Conservation (phyloP, 192 early-diverging fungal genomes). For the Allomyces arbusculus region DNA sequence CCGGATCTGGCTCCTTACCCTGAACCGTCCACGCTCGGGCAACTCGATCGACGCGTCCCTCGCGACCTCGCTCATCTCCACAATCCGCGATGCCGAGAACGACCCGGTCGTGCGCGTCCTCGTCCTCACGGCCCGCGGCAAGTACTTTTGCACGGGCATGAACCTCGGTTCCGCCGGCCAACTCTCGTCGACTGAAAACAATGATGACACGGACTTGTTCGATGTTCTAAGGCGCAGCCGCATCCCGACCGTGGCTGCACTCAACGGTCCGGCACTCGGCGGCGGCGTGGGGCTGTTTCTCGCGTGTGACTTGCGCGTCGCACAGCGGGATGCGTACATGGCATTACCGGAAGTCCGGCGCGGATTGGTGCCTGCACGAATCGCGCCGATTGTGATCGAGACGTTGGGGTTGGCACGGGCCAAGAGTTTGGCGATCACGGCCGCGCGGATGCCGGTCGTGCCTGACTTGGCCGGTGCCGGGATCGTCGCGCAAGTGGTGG, state of each 20-base stretch:
- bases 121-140: conserved; percentile 34
- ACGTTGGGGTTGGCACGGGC: conserved; percentile 25
- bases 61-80: conserved; percentile 15
- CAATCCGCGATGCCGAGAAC: conserved; percentile 16
- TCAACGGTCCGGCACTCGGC: conserved; percentile 43
- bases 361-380: conserved; percentile 41
- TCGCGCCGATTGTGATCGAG: conserved; percentile 38
- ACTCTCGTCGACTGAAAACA: too few species aligned
- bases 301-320: conserved; percentile 31
- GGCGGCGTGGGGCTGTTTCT: conserved; percentile 37
- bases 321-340: conserved; percentile 18
- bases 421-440: conserved; percentile 34
- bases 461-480: conserved; percentile 12
- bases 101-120: conserved; percentile 27
- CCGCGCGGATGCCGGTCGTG: conserved; percentile 18
- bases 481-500: conserved; percentile 14
- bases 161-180: conserved; percentile 13
- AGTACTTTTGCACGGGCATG: conserved; percentile 46
- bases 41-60: conserved; percentile 29
- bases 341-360: conserved; percentile 35
- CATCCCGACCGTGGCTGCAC: conserved; percentile 26
- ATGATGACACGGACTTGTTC: conserved; percentile 12
- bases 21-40: conserved; percentile 27
- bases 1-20: conserved; percentile 8
- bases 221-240: conserved; percentile 18